A percentile compares a stretch with the other conserved stretches of the same genome.
These are phyloP conservation scores for Cyclotella baltica DNA, from an alignment of 108 stramenopile genomes.

Conservation along the genomic window DNA sequence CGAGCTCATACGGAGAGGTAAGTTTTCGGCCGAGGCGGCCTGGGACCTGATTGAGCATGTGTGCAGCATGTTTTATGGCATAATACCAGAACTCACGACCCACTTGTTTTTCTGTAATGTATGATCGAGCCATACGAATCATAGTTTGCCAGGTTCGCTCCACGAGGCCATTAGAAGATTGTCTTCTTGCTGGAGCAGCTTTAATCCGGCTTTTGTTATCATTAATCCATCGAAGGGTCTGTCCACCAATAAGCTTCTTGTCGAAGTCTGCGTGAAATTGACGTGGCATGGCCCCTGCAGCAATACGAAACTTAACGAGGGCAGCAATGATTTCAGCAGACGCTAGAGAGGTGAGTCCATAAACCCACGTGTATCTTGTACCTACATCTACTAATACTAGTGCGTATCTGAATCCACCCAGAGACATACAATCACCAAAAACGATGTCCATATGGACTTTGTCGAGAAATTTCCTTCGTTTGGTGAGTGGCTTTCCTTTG, in stretches of 20 bases:
- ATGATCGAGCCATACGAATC: conserved; percentile 19
- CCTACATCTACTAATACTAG: conserved; percentile 23
- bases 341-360: conserved; percentile 10
- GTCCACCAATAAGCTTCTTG: conserved; percentile 27
- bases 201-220: conserved; percentile 2
- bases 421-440: conserved; percentile 9
- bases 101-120: conserved; percentile 36
- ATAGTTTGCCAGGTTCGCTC: conserved; percentile 26
- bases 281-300: not conserved
- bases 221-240: not conserved
- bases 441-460: conserved; percentile 18
- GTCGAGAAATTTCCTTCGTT: conserved; percentile 17
- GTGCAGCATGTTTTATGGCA: conserved; percentile 14
- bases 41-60: conserved; percentile 30
- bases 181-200: conserved; percentile 25
- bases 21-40: conserved; percentile 18
- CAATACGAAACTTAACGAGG: not conserved
- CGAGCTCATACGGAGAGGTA: conserved; percentile 26
- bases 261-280: conserved; percentile 33
- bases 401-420: conserved; percentile 21
- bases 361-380: conserved; percentile 22
- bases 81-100: conserved; percentile 31
- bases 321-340: conserved; percentile 9
- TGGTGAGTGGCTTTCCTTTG: not conserved
- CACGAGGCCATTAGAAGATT: conserved; percentile 33